These are phyloP conservation scores for Phoma sp. DNA, from an alignment of 2,329 filamentous ascomycete genomes.

Conservation along the genomic window DNA sequence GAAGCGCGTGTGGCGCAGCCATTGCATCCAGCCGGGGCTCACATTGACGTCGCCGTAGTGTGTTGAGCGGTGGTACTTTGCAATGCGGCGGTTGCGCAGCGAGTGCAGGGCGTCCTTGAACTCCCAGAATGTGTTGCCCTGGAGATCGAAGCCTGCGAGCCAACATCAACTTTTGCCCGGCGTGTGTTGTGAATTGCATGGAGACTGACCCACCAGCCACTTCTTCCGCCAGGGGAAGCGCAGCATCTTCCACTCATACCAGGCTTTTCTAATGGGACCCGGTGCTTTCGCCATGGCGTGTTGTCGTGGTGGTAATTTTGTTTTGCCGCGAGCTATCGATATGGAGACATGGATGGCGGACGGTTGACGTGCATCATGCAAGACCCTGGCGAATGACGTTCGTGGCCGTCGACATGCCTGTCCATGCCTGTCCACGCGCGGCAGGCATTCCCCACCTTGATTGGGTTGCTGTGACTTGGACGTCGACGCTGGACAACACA, in stretches of 20 bases:
- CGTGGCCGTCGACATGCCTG: constrained; percentile 9
- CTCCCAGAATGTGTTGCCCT: constrained; percentile 72
- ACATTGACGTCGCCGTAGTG: constrained; percentile 67
- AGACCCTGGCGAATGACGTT: constrained; percentile 13
- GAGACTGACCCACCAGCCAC: constrained; percentile 62
- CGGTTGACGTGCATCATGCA: constrained; percentile 6
- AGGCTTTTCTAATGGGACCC: constrained; percentile 53
- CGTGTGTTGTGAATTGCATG: not conserved
- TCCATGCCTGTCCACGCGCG: constrained; percentile 16
- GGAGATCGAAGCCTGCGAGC: constrained; percentile 60
- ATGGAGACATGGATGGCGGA: not conserved
- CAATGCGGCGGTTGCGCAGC: constrained; percentile 63
- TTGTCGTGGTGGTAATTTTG: constrained; percentile 21
- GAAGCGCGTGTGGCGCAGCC: constrained; percentile 67
- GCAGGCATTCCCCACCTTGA: constrained; percentile 23
- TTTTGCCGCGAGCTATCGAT: constrained; percentile 26
- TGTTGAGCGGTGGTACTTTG: constrained; percentile 59
- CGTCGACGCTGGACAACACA: constrained; percentile 4
- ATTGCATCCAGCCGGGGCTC: constrained; percentile 71
- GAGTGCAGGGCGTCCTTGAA: constrained; percentile 65
- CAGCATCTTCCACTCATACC: constrained; percentile 68
- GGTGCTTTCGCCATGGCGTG: constrained; percentile 47
- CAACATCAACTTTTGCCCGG: not conserved
- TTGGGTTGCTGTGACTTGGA: constrained; percentile 1
- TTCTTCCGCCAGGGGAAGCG: constrained; percentile 67